Conservation (phyloP, 495 filamentous ascomycete genomes). For the Neurospora sp. region DNA sequence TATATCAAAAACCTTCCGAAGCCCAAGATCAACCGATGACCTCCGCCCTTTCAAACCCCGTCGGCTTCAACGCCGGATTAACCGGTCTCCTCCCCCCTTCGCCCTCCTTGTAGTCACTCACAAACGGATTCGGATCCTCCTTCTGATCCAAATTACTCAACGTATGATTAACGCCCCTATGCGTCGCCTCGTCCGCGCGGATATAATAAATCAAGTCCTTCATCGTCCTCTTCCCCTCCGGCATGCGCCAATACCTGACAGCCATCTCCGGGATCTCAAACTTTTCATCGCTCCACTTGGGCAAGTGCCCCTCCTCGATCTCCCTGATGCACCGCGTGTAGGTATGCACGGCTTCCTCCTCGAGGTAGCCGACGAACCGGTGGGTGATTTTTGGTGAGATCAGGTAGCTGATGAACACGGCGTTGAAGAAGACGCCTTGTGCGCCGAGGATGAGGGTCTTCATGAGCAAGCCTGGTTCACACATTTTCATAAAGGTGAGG, state of each 20-base stretch:
- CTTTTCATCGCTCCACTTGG: constrained; percentile 59
- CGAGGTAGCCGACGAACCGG: constrained; percentile 92
- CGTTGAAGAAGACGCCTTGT: constrained; percentile 85
- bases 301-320: constrained; percentile 71
- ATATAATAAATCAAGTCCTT: constrained; percentile 78
- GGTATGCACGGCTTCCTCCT: constrained; percentile 93
- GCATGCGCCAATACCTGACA: constrained; percentile 85
- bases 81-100: constrained; percentile 34
- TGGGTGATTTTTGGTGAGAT: constrained; percentile 83
- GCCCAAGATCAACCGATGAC: constrained; percentile 48
- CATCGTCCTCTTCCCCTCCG: constrained; percentile 74
- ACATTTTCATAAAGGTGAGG: constrained; percentile 87
- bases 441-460: constrained; percentile 73
- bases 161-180: constrained; percentile 95
- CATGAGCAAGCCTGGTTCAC: constrained; percentile 87
- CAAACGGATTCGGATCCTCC: constrained; percentile 84
- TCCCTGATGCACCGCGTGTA: constrained; percentile 83
- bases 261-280: constrained; percentile 82
- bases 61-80: constrained; percentile 53
- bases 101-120: constrained; percentile 58
- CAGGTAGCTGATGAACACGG: constrained; percentile 82
- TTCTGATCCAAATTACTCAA: constrained; percentile 73
- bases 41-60: constrained; percentile 78
- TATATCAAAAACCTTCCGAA: neutral
- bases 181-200: constrained; percentile 83